A percentile compares a stretch with the other conserved stretches of the same genome.
phyloP scores from a whole-genome alignment of 352 stramenopile species.

The Phytophthora constricta region DNA sequence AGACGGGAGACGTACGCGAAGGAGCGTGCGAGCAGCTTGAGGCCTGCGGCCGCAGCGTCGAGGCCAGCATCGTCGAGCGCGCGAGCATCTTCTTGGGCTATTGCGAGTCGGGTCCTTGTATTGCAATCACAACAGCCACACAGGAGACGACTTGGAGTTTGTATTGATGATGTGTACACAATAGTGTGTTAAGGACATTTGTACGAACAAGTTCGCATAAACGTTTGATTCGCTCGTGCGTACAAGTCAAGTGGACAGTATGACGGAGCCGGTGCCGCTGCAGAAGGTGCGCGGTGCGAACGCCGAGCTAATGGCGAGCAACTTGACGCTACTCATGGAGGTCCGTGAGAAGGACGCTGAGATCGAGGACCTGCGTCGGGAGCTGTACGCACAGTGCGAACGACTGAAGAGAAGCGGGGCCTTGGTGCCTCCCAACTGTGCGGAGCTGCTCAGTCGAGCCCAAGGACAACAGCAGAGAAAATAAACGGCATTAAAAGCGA shows the following conservation, averaged over 20 bases:
- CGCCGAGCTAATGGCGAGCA: conserved; percentile 61
- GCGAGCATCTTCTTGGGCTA: conserved; percentile 43
- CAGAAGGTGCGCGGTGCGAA: conserved; percentile 45
- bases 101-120: conserved; percentile 10
- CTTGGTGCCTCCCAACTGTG: conserved; percentile 37
- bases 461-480: too few relatives aligned
- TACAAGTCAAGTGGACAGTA: too few relatives aligned
- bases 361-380: conserved; percentile 35
- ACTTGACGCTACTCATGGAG: conserved; percentile 57
- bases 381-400: conserved; percentile 37
- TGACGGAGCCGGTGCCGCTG: conserved; percentile 37
- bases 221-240: background rate
- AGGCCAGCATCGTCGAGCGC: conserved; percentile 35
- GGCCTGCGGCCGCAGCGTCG: conserved; percentile 47
- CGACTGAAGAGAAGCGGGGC: conserved; percentile 34
- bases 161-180: too few relatives aligned
- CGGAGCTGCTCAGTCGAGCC: conserved; percentile 33
- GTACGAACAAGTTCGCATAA: background rate
- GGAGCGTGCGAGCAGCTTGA: conserved; percentile 53
- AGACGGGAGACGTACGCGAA: conserved; percentile 59
- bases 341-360: conserved; percentile 56
- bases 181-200: too few relatives aligned
- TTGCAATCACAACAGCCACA: conserved; percentile 33
- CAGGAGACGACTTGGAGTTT: conserved; percentile 15
- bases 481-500: too few relatives aligned